Base-by-base conservation (phyloP, 495 filamentous ascomycete genomes). In the Geopyxis carbonaria region DNA sequence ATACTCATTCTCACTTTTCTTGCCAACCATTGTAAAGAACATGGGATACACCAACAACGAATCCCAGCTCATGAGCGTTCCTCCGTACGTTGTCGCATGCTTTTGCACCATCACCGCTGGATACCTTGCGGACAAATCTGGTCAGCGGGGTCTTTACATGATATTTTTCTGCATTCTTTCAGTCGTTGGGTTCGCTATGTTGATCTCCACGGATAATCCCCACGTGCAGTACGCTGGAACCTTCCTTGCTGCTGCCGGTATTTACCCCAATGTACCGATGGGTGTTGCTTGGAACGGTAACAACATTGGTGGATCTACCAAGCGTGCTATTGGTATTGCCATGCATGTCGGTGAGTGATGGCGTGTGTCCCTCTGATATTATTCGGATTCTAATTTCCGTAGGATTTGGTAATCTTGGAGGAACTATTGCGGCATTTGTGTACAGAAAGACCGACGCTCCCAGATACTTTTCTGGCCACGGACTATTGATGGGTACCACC, bases 331-430 rank as follows among this genome's bases (percentile, higher is more conserved):
- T 28, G 79, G 78, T 28, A 83, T 82, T 41, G 80, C 80, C n/a
- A 70, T 83, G 65, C 80, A 86, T 55, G 77, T 86, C 34, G n/a
- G n/a, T n/a, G n/a, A n/a, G n/a, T n/a, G n/a, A n/a, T 32, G 77
- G 76, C 15, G 80, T 79, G 0, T 79, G 80, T 40, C 78, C 78
- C 8, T 85, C 84, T 56, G 71, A 80, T 19, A 73, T 69, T 39
- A 76, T 78, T 28, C 78, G 78, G 27, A 83, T 82, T 41, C 80
- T 80, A 11, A 70, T 83, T 65, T 79, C 85, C 55, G 77, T 86
- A 33, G 73, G 69, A 15, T 80, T 86, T 47, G 80, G 79, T 3
- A 83, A 82, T 55, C 57, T 80, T 5, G 79, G 79, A 14, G 78
- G 76, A 19, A 70, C 72, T 6, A 58, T 84, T 22, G 70, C 76